A percentile compares a stretch with the other conserved stretches of the same genome.
phyloP scores from a whole-genome alignment of 495 filamentous ascomycete genomes.

The Pseudotulostoma volvatum region DNA sequence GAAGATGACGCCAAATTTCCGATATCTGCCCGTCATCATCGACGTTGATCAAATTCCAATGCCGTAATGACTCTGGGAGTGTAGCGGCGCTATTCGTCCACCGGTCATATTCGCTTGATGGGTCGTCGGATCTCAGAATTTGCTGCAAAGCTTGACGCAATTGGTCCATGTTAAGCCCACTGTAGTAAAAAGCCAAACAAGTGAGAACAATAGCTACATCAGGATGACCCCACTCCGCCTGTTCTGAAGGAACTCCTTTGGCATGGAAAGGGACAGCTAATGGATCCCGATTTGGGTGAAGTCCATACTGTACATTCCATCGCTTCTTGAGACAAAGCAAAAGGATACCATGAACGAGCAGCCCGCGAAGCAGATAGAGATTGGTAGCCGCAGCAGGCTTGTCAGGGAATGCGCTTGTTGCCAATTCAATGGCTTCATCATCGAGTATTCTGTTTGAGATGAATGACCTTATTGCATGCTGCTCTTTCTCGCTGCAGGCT shows the following conservation, averaged over 20 bases:
- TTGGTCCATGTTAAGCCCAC: conserved; percentile 36
- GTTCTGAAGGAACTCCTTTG: conserved; percentile 45
- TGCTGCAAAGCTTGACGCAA: conserved; percentile 29
- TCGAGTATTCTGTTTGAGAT: conserved; percentile 4
- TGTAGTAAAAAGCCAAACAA: conserved; percentile 51
- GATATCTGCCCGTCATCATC: conserved; percentile 29
- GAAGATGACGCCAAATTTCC: conserved; percentile 34
- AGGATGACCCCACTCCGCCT: conserved; percentile 59
- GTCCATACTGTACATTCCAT: conserved; percentile 56
- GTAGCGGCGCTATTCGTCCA: conserved; percentile 29
- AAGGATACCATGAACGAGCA: conserved; percentile 42
- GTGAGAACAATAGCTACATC: conserved; percentile 53
- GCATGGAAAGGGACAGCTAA: conserved; percentile 54
- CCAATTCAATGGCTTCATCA: neutral
- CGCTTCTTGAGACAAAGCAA: conserved; percentile 43
- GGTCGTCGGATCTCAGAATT: conserved; percentile 39
- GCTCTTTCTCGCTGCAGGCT: conserved; percentile 1
- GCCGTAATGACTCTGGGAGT: conserved; percentile 24
- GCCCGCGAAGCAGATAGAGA: conserved; percentile 42
- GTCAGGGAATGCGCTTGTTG: neutral
- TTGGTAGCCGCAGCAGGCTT: neutral
- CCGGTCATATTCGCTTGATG: conserved; percentile 32
- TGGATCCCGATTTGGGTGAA: conserved; percentile 30
- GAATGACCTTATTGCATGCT: conserved; percentile 3
- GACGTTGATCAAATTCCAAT: conserved; percentile 41